Evolutionary conservation across 2,329 filamentous ascomycete species (phyloP), one percentile per base, ranked within the genome.

Genomic region (Macroventuria anomochaeta): DNA sequence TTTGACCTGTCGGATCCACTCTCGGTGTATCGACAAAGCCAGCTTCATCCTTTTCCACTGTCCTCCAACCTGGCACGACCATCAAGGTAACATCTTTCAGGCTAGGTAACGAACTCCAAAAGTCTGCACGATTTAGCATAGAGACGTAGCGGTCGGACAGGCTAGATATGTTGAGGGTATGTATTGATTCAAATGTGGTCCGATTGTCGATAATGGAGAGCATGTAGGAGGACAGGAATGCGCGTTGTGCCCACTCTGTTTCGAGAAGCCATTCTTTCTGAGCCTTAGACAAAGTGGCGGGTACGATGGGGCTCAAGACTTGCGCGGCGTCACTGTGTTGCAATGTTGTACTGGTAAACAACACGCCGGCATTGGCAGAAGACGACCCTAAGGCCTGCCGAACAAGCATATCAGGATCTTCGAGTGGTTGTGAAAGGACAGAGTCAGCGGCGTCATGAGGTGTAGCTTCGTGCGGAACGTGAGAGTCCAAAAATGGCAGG

Each of bases 241-340:
- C 87, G 46, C 83, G 78, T 59, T 90, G 86, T 6, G 86, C 86
- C 85, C 87, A 89, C 46, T 86, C 83, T 3, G 85, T 83, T 68
- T 90, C 87, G 31, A 88, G 74, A 1, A 90, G 72, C 83, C 88
- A 86, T 69, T 89, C 86, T 46, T 81, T 84, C 68, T 90, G 88
- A n/a, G 83, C 78, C 53, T 78, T 79, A 0, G 82, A 83, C n/a
- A 89, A 79, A 26, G 77, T 75, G 2, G 77, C 75, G 3, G 86
- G 86, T 33, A 81, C 79, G n/a, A 87, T 68, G 4, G 73, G 66
- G 46, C 59, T 64, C 46, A 62, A 55, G 57, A 67, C 59, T 53
- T 63, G 60, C 39, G 59, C 57, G 50, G 61, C 54, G 48, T 65
- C 62, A 32, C 56, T 26, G 53, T 73, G 66, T 46, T 54, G 53